A percentile compares a stretch with the other conserved stretches of the same genome.
Evolutionary conservation across 169 alveolate species (phyloP).

Genomic region (Plasmodium vivax): DNA sequence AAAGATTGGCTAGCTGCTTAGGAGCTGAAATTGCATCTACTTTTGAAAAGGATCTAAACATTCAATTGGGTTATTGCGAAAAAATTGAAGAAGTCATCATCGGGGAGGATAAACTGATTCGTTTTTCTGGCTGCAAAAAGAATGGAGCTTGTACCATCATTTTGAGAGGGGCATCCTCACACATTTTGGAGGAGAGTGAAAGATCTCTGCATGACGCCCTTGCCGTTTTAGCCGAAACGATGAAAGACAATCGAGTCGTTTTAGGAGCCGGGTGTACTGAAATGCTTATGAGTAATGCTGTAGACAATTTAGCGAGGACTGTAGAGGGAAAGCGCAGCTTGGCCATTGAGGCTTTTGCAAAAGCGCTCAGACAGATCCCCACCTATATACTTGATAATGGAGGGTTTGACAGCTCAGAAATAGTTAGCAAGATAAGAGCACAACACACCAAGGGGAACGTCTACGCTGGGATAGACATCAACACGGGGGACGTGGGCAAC

Average conservation of each 20-base stretch:
- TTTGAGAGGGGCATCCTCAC: conserved; percentile 99
- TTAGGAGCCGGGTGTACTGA: conserved; percentile 99
- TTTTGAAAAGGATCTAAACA: conserved; percentile 96
- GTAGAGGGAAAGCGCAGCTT: conserved; percentile 96
- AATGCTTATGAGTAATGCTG: conserved; percentile 98
- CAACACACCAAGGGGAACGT: conserved; percentile 93
- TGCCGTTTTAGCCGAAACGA: conserved; percentile 97
- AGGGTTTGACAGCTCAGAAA: conserved; percentile 98
- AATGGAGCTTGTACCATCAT: conserved; percentile 97
- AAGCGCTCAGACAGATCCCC: conserved; percentile 97
- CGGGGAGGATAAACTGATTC: conserved; percentile 98
- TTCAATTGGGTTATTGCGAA: conserved; percentile 95
- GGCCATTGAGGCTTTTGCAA: conserved; percentile 98
- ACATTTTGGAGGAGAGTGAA: conserved; percentile 99
- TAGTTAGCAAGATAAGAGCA: conserved; percentile 96
- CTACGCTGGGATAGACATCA: conserved; percentile 94
- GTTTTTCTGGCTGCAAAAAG: conserved; percentile 96
- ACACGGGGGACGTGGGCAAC: conserved; percentile 93
- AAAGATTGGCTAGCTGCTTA: conserved; percentile 98
- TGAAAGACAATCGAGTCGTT: conserved; percentile 92
- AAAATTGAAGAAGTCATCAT: conserved; percentile 97
- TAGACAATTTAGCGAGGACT: conserved; percentile 93
- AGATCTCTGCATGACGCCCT: conserved; percentile 99
- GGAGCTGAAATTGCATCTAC: conserved; percentile 99
- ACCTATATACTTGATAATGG: conserved; percentile 98